Percentiles rank a stretch among this genome's conserved stretches.
Conservation (phyloP, 2,329 filamentous ascomycete species). For the Sclerotinia borealis region DNA sequence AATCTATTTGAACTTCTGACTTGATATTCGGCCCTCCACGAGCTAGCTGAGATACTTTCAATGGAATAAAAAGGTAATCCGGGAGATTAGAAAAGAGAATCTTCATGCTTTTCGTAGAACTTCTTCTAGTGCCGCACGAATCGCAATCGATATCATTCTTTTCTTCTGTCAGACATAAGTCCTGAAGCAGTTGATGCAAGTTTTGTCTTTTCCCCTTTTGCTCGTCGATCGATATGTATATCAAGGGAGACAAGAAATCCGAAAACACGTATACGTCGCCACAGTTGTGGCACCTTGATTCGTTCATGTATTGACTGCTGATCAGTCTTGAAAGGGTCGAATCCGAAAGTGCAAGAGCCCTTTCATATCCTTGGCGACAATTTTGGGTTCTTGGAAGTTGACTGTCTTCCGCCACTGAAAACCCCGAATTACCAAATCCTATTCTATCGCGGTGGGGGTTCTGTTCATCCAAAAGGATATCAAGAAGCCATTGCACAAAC, state of each 20-base stretch:
- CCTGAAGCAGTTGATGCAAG: neutral
- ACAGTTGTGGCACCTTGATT: neutral
- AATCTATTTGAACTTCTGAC: neutral
- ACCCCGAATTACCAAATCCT: neutral
- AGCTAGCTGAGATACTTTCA: neutral
- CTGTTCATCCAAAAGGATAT: neutral
- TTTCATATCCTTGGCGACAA: conserved; percentile 4
- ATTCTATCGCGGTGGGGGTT: neutral
- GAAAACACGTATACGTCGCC: neutral
- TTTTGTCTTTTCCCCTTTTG: neutral
- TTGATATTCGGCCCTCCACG: too few species aligned
- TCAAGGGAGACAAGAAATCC: neutral
- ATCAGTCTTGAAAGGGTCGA: neutral
- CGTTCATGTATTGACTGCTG: neutral
- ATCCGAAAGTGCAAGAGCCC: neutral
- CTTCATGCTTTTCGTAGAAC: neutral
- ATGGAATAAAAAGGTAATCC: conserved; percentile 1
- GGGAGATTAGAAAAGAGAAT: neutral
- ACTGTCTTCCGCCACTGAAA: neutral
- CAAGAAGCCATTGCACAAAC: conserved; percentile 4
- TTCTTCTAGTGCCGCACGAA: neutral
- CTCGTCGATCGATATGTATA: neutral
- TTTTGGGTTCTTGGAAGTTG: neutral
- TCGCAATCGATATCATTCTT: neutral
- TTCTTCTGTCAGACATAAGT: neutral